These are phyloP conservation scores for Neurospora sp. DNA, from an alignment of 495 filamentous ascomycete genomes.

Conservation along the genomic window DNA sequence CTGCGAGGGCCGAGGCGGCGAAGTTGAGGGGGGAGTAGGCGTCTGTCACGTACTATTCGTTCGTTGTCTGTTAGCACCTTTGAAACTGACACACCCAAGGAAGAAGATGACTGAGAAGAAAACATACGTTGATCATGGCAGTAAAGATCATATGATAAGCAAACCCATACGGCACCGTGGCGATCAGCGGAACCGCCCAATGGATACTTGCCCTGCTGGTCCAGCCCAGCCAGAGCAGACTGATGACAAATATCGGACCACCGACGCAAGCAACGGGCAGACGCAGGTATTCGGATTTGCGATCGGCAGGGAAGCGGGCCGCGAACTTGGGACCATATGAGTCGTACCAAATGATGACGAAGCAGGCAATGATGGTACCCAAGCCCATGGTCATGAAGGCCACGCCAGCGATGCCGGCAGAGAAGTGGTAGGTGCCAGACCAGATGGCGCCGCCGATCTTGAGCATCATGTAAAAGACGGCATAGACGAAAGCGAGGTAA, in stretches of 20 bases:
- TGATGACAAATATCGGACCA: constrained; percentile 47
- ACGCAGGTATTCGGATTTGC: constrained; percentile 44
- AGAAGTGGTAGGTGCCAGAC: constrained; percentile 31
- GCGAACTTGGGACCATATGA: constrained; percentile 13
- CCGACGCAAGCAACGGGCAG: constrained; percentile 54
- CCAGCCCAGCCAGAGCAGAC: constrained; percentile 63
- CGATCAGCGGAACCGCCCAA: constrained; percentile 50
- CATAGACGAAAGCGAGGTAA: constrained; percentile 54
- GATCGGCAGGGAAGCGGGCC: constrained; percentile 10
- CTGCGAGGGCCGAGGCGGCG: constrained; percentile 55
- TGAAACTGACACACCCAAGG: not conserved
- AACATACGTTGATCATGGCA: constrained; percentile 43
- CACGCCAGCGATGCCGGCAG: constrained; percentile 21
- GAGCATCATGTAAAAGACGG: constrained; percentile 58
- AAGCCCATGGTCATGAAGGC: constrained; percentile 30
- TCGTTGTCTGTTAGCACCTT: not conserved
- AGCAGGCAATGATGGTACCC: constrained; percentile 41
- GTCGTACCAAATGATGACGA: constrained; percentile 32
- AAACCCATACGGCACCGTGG: constrained; percentile 52
- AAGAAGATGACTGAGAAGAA: not conserved
- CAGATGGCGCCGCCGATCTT: constrained; percentile 52
- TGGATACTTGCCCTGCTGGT: constrained; percentile 42
- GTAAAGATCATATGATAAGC: constrained; percentile 58
- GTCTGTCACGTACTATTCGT: constrained; percentile 49
- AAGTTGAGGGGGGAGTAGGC: constrained; percentile 51